A percentile compares a stretch with the other conserved stretches of the same genome.
Evolutionary conservation across 345 rosid genomes (phyloP).

Genomic region (Anastatica hierochuntica): DNA sequence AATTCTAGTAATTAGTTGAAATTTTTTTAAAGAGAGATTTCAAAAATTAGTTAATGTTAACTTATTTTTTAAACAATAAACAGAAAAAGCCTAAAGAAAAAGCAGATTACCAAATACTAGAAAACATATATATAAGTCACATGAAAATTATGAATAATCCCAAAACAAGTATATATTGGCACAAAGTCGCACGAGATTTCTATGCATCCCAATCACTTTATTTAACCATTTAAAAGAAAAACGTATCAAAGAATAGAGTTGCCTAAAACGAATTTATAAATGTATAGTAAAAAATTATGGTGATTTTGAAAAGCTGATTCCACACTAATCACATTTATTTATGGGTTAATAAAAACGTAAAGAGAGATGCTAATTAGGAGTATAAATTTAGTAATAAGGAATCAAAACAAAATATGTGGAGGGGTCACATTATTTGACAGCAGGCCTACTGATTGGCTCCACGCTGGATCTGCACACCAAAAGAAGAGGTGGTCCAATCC

Average conservation of each 20-base stretch:
- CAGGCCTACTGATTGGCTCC: slow-evolving; percentile 20
- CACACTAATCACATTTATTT: no score
- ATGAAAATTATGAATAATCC: slow-evolving; percentile 7
- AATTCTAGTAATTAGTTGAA: no score
- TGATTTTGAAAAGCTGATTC: no score
- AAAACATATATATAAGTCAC: background rate
- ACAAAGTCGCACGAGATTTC: background rate
- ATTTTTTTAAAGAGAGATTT: no score
- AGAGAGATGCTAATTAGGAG: background rate
- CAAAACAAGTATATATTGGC: background rate
- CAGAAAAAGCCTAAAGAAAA: no score
- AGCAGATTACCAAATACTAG: background rate
- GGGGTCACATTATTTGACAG: slow-evolving; percentile 19
- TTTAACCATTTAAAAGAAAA: background rate
- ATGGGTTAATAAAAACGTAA: slow-evolving; percentile 1
- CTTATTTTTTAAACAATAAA: no score
- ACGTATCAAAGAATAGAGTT: background rate
- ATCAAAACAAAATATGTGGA: slow-evolving; percentile 7
- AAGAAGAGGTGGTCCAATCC: slow-evolving; percentile 8
- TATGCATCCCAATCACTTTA: background rate
- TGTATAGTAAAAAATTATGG: no score
- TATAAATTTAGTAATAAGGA: background rate
- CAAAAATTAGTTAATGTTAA: no score
- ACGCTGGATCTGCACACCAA: slow-evolving; percentile 18
- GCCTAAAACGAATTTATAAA: no score